Evolutionary conservation across 495 filamentous ascomycete species (phyloP).

Genomic region (Tuber magnatum): DNA sequence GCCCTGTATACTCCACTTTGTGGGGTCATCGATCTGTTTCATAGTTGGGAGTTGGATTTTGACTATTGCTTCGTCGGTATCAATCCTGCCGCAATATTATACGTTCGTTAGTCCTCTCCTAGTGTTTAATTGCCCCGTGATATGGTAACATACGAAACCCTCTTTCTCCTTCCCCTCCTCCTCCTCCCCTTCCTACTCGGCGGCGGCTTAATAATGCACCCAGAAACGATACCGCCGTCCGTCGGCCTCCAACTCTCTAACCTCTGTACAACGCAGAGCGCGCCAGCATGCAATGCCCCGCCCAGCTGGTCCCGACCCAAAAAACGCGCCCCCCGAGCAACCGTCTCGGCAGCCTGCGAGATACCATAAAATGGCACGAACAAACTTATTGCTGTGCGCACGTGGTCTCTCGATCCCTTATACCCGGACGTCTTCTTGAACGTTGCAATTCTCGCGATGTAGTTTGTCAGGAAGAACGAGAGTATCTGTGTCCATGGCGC

Average conservation of each 20-base stretch:
- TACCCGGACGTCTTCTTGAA: conserved; percentile 46
- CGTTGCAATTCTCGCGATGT: conserved; percentile 46
- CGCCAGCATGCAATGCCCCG: conserved; percentile 35
- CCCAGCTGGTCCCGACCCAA: conserved; percentile 37
- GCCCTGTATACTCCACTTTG: conserved; percentile 38
- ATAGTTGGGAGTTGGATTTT: conserved; percentile 20
- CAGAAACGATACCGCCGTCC: conserved; percentile 39
- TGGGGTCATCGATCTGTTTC: conserved; percentile 12
- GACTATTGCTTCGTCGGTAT: conserved; percentile 27
- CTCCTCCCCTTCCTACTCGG: conserved; percentile 7
- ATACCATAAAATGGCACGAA: conserved; percentile 43
- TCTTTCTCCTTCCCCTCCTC: conserved; percentile 13
- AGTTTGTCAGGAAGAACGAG: conserved; percentile 46
- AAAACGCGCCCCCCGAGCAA: conserved; percentile 36
- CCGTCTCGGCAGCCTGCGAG: conserved; percentile 38
- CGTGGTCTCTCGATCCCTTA: conserved; percentile 34
- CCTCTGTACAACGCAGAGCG: conserved; percentile 44
- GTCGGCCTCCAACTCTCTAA: conserved; percentile 41
- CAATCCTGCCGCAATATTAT: neutral
- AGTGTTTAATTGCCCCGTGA: neutral
- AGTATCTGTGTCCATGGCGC: conserved; percentile 43
- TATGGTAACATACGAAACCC: neutral
- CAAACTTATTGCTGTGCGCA: conserved; percentile 35
- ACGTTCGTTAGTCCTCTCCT: neutral
- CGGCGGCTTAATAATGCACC: conserved; percentile 29